Base-by-base conservation (phyloP, 192 early-diverging fungal genomes). In the Coemansia sp. region DNA sequence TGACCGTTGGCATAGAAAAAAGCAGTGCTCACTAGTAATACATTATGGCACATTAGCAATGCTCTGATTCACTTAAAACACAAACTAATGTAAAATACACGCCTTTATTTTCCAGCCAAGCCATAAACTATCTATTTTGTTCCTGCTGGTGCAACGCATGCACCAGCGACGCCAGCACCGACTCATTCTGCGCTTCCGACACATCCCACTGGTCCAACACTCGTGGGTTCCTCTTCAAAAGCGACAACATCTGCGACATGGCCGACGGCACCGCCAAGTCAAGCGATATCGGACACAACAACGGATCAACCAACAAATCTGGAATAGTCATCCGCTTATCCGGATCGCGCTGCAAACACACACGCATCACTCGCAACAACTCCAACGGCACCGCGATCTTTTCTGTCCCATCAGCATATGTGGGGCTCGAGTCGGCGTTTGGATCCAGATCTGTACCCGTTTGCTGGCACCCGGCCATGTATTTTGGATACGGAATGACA, bases 281-380 rank as follows among this genome's bases (percentile, higher is more conserved):
- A 7, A 82, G 45, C 25, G 79, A 66, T 14, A 69, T 64, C 6
- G 79, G 83, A 27, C 83, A 79, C 22, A 91, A 60, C 48, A 91
- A 83, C 11, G 86, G 85, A 64, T 91, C 87, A 4, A 67, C 32
- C 5, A 94, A 73, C 52, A 94, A 72, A 24, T 88, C 74, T 0
- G 88, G 88, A 17, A 94, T 92, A 8, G 87, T 86, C 65, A 77
- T 66, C 35, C 93, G 79, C 49, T 79, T 70, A 38, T 83, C 86
- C 0, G 87, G 86, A 45, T 93, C 82, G 17, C 88, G 57, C 60
- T 87, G 71, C 38, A 96, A 69, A 72, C 94, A 96, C 17, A 75
- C 60, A 57, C 84, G 74, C 82, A 96, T 85, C 23, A 88, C 85
- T 9, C 78, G 77, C 52, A 90, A 56, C 32, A 88, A 65, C 32